A percentile compares a stretch with the other conserved stretches of the same genome.
Conservation (phyloP, 225 moss, liverwort and hornwort species). For the Pleurozium schreberi region DNA sequence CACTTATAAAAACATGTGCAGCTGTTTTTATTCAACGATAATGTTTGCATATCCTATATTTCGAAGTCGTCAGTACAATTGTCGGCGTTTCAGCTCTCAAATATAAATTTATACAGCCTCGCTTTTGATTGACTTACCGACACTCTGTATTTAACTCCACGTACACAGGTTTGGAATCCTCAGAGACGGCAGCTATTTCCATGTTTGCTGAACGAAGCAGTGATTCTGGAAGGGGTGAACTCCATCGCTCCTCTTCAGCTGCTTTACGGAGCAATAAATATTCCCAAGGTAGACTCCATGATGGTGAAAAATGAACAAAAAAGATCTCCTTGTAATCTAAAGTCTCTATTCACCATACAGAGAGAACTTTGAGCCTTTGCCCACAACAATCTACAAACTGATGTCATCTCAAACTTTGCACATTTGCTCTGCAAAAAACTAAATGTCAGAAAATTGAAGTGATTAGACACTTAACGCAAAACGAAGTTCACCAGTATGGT, state of each 20-base stretch:
- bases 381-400: not conserved
- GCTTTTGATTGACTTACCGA: not conserved
- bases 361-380: not conserved
- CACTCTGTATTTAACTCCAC: not conserved
- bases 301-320: not conserved
- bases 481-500: not conserved
- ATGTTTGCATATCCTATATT: not conserved
- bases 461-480: too few species aligned
- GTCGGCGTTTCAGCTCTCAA: not conserved
- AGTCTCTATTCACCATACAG: not conserved
- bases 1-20: not conserved
- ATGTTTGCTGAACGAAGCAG: not conserved
- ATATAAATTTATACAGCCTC: not conserved
- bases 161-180: slow-evolving; percentile 9
- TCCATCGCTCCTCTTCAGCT: not conserved
- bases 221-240: slow-evolving; percentile 7
- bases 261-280: not conserved
- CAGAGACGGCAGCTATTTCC: not conserved
- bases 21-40: not conserved
- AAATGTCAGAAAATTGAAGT: not conserved
- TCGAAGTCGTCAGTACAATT: not conserved
- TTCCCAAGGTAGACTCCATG: not conserved
- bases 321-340: not conserved
- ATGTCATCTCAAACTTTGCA: not conserved
- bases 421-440: not conserved